These are phyloP conservation scores for Persicaria maculosa DNA, from an alignment of 148 eudicot species.

Conservation along the genomic window DNA sequence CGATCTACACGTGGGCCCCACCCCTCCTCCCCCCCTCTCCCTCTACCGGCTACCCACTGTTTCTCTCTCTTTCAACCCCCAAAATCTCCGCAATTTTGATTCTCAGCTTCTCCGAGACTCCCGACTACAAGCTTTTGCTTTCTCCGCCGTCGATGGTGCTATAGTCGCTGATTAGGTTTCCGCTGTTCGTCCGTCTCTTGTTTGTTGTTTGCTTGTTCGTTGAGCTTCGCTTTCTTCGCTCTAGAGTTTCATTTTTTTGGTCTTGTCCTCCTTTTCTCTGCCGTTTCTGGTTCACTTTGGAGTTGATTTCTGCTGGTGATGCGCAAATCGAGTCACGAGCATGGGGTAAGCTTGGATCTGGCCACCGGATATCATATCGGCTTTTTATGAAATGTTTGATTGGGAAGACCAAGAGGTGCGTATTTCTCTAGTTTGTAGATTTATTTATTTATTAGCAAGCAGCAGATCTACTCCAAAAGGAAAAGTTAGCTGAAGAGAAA, in stretches of 20 bases:
- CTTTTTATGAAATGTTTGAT: conserved; percentile 63
- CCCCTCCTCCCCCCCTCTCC: neutral
- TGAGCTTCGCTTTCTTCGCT: neutral
- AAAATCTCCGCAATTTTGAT: neutral
- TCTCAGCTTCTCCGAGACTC: neutral
- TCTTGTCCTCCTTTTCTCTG: neutral
- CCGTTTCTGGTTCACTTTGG: neutral
- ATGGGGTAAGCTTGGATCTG: conserved; percentile 21
- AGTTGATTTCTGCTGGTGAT: conserved; percentile 14
- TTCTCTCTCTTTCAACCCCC: neutral
- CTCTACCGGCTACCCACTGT: conserved; percentile 8
- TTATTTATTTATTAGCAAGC: neutral
- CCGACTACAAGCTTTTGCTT: neutral
- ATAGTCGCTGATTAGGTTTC: neutral
- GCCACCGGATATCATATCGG: conserved; percentile 7
- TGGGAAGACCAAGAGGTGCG: conserved; percentile 83
- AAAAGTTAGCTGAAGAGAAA: neutral
- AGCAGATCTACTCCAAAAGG: neutral
- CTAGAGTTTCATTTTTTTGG: neutral
- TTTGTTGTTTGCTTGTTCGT: neutral
- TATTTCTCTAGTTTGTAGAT: neutral
- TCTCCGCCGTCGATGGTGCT: neutral
- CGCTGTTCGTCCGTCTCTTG: neutral
- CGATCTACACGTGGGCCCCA: conserved; percentile 9
- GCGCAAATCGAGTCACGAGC: conserved; percentile 13